Percentiles rank a stretch among this genome's conserved stretches.
These are phyloP conservation scores for Talaromyces sp. DNA, from an alignment of 2,329 filamentous ascomycete species.

Conservation along the genomic window DNA sequence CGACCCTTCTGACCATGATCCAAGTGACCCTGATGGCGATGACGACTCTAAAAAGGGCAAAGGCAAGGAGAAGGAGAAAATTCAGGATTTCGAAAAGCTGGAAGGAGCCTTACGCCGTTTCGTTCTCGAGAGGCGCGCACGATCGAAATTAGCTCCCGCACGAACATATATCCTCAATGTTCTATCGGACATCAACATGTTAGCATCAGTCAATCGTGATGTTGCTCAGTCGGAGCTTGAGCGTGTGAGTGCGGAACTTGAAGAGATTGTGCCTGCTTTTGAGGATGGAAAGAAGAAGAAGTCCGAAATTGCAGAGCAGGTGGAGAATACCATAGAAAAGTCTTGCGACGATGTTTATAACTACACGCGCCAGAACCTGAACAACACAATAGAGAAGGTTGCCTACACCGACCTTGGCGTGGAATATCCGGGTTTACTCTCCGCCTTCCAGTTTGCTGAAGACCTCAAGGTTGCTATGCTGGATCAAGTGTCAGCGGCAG, in stretches of 20 bases:
- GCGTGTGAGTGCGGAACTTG: conserved; percentile 72
- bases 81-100: conserved; percentile 81
- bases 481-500: conserved; percentile 73
- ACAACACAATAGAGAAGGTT: conserved; percentile 67
- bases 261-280: conserved; percentile 76
- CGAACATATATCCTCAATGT: conserved; percentile 95
- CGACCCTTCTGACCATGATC: conserved; percentile 38
- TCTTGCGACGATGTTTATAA: conserved; percentile 83
- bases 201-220: conserved; percentile 82
- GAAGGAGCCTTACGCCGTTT: conserved; percentile 87
- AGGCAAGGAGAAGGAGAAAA: conserved; percentile 81
- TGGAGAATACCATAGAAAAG: conserved; percentile 76
- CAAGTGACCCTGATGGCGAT: conserved; percentile 45
- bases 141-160: conserved; percentile 91
- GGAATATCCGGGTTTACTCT: conserved; percentile 77
- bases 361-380: conserved; percentile 70
- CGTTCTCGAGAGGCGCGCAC: conserved; percentile 89
- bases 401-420: conserved; percentile 76
- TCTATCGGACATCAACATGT: conserved; percentile 73
- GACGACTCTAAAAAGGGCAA: conserved; percentile 50
- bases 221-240: conserved; percentile 81
- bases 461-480: conserved; percentile 90
- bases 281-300: conserved; percentile 78
- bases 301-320: conserved; percentile 70
- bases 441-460: conserved; percentile 86